Base-by-base conservation (phyloP, 2,329 filamentous ascomycete genomes). In the Didymellaceae sp. region DNA sequence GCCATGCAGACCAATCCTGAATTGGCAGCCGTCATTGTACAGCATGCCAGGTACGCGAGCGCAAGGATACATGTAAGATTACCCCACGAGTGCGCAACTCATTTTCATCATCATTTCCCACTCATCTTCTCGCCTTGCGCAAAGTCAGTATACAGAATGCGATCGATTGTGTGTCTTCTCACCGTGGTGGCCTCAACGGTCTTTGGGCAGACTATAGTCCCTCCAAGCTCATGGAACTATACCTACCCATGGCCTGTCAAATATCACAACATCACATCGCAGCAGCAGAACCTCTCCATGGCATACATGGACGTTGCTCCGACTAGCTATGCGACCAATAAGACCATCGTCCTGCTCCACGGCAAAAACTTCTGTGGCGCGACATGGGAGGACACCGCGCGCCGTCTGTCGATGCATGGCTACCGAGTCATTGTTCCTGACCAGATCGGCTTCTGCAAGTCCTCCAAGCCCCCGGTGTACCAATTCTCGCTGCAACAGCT, bases 381-480 rank as follows among this genome's bases (percentile, higher is more conserved):
- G 17, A 83, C 80, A 6, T 83, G 81, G 81, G 72, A 76, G 45
- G 66, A 65, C 13, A 82, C 80, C 11, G 77, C 78, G n/a, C 55
- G 65, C 9, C 63, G 69, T 9, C 75, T 83, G 45, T 60, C 72
- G 3, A 54, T 58, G 2, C 63, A 61, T 21, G 81, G 80, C 32
- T 82, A 80, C 57, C 78, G 81, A 30, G 78, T 83, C 42, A 76
- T 83, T 41, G 68, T 80, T 2, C 78, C 80, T 0, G 81, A 84
- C 55, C 80, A 83, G 55, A 68, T 84, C 37, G 81, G 81, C 51
- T 84, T 82, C 69, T 84, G 81, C 76, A 83, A 83, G 65, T 82
- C 80, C 7, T 75, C 77, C 20, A 83, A 83, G 65, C 78, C 80
- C 0, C 59, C 62, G 1, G 59, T 61, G 10, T 83, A 83, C 62